Conservation (phyloP, 257 asterid species). For the Capsicum chinense region DNA sequence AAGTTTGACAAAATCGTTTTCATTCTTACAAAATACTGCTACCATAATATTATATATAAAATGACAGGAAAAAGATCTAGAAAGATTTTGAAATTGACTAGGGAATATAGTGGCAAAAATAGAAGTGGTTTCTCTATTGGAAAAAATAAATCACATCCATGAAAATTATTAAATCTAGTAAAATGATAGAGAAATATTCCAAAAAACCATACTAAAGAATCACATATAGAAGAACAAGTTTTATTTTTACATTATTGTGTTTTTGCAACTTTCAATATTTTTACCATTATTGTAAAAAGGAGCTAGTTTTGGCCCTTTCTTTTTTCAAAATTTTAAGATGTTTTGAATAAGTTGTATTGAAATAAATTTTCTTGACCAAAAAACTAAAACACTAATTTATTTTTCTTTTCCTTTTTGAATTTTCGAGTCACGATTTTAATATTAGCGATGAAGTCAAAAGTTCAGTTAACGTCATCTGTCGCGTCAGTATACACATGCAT, state of each 20-base stretch:
- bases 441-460: neutral
- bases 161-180: neutral
- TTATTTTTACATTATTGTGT: neutral
- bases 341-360: neutral
- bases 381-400: neutral
- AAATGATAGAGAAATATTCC: neutral
- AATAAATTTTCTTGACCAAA: neutral
- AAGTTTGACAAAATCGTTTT: slow-evolving; percentile 26
- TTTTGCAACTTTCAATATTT: neutral
- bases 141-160: neutral
- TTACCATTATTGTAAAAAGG: neutral
- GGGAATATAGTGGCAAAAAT: slow-evolving; percentile 2
- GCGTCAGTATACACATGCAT: neutral
- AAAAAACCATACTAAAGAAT: neutral
- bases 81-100: neutral
- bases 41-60: neutral
- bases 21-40: neutral
- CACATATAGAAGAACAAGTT: neutral
- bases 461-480: neutral
- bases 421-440: neutral
- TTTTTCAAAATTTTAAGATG: neutral
- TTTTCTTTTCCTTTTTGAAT: neutral
- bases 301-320: neutral
- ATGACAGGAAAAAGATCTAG: slow-evolving; percentile 9
- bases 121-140: neutral